Conservation (phyloP, 352 stramenopile genomes). For the Globisporangium nodosum region DNA sequence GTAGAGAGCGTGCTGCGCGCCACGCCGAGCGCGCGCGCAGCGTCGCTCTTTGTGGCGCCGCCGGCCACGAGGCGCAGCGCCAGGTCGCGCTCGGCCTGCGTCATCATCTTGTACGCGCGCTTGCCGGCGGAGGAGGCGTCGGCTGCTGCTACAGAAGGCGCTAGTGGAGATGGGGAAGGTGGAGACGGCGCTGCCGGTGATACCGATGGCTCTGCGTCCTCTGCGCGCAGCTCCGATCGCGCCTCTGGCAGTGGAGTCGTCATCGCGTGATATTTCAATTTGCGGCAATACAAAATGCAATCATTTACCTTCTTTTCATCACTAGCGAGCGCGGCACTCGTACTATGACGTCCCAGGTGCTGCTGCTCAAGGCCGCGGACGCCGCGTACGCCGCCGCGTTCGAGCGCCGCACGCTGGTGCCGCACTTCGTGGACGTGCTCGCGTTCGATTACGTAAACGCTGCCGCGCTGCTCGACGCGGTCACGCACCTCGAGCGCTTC, state of each 20-base stretch:
- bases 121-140: not conserved
- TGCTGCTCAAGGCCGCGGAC: slow-evolving; percentile 67
- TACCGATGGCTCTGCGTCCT: not conserved
- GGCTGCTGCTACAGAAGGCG: not conserved
- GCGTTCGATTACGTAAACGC: slow-evolving; percentile 65
- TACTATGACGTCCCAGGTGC: slow-evolving; percentile 14
- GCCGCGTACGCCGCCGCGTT: slow-evolving; percentile 52
- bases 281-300: too few relatives aligned
- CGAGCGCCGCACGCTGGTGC: slow-evolving; percentile 8
- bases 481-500: slow-evolving; percentile 45
- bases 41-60: slow-evolving; percentile 1
- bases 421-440: slow-evolving; percentile 59
- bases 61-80: slow-evolving; percentile 2
- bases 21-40: slow-evolving; percentile 2
- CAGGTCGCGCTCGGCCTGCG: slow-evolving; percentile 1
- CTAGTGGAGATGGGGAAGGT: not conserved
- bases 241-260: not conserved
- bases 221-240: too few relatives aligned
- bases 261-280: not conserved
- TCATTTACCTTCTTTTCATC: not conserved
- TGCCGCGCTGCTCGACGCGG: slow-evolving; percentile 24
- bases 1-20: slow-evolving; percentile 1
- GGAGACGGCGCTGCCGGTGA: not conserved
- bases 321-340: not conserved
- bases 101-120: slow-evolving; percentile 3